These are phyloP conservation scores for Helianthus tuberosus DNA, from an alignment of 129 eudicot genomes.

Conservation along the genomic window DNA sequence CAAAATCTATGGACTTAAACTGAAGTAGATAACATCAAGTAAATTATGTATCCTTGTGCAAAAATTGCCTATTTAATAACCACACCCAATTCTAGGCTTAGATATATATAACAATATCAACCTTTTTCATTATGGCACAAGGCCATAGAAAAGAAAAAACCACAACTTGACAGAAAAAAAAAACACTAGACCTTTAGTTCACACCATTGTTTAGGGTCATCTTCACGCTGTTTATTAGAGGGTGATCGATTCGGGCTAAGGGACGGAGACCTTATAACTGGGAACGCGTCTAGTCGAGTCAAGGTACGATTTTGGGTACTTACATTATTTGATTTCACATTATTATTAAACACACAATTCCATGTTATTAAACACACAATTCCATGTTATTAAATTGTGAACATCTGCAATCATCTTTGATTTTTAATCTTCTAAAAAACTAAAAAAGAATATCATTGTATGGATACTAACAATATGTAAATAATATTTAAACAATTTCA, in stretches of 20 bases:
- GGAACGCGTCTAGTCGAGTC: constrained; percentile 22
- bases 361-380: too few relatives aligned
- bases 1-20: too few relatives aligned
- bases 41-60: too few relatives aligned
- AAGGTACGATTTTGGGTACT: constrained; percentile 2
- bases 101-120: too few relatives aligned
- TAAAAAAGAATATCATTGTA: background rate
- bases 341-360: too few relatives aligned
- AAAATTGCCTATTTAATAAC: too few relatives aligned
- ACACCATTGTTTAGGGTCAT: background rate
- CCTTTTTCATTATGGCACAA: too few relatives aligned
- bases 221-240: background rate
- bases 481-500: constrained; percentile 2
- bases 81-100: too few relatives aligned
- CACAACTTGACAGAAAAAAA: background rate
- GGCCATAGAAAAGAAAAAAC: background rate
- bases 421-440: background rate
- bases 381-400: too few relatives aligned
- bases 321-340: background rate
- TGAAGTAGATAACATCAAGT: too few relatives aligned
- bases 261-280: constrained; percentile 17
- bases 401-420: background rate
- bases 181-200: background rate
- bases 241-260: constrained; percentile 10
- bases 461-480: background rate